Evolutionary conservation across 805 yeast species (phyloP).

Genomic region (Jamesozyma spencerorum): DNA sequence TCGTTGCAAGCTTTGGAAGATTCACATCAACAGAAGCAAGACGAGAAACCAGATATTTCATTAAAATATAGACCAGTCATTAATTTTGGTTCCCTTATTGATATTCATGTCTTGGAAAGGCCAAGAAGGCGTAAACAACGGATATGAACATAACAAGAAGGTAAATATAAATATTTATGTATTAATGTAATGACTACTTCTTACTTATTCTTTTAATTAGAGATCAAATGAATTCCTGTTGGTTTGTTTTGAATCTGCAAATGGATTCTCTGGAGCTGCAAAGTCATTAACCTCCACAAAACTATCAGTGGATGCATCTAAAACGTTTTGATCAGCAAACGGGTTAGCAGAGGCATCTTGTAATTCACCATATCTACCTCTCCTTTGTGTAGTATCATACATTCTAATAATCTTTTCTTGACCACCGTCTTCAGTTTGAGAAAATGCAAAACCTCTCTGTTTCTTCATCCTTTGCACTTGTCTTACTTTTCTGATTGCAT

Average conservation of each 20-base stretch:
- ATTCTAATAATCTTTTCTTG: slow-evolving; percentile 86
- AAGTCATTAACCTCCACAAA: slow-evolving; percentile 2
- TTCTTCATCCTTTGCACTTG: slow-evolving; percentile 97
- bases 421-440: slow-evolving; percentile 84
- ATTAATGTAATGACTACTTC: neutral
- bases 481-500: slow-evolving; percentile 92
- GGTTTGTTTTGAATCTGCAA: slow-evolving; percentile 4
- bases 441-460: slow-evolving; percentile 97
- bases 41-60: slow-evolving; percentile 18
- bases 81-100: slow-evolving; percentile 22
- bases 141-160: neutral
- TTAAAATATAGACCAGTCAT: slow-evolving; percentile 17
- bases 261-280: slow-evolving; percentile 9
- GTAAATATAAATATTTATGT: slow-evolving; percentile 1
- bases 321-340: slow-evolving; percentile 15
- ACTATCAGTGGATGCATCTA: neutral
- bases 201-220: too few species aligned
- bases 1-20: neutral
- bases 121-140: slow-evolving; percentile 20
- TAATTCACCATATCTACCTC: slow-evolving; percentile 65
- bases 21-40: neutral
- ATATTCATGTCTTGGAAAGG: slow-evolving; percentile 24
- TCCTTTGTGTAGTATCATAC: slow-evolving; percentile 84
- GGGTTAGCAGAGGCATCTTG: slow-evolving; percentile 34
- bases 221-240: neutral